These are phyloP conservation scores for Chaetomiaceae sp. DNA, from an alignment of 2,329 filamentous ascomycete species.

Conservation along the genomic window DNA sequence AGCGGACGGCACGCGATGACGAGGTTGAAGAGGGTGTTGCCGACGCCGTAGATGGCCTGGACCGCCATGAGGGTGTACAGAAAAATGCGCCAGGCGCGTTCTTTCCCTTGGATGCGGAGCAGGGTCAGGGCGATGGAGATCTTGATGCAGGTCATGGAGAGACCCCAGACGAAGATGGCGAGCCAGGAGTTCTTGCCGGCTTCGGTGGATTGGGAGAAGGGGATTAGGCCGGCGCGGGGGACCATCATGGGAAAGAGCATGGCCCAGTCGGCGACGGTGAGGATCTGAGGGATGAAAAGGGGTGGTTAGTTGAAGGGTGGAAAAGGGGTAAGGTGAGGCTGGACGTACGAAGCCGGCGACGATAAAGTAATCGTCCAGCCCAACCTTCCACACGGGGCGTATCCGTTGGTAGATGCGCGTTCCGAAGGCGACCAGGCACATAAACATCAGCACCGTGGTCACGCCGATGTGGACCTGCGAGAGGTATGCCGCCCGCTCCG, in stretches of 20 bases:
- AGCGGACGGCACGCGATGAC: conserved; percentile 22
- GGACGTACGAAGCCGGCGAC: conserved; percentile 18
- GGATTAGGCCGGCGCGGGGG: conserved; percentile 4
- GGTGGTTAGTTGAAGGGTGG: not conserved
- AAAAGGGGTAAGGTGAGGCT: not conserved
- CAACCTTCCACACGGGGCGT: conserved; percentile 22
- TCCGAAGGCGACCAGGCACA: conserved; percentile 18
- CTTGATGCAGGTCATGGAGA: conserved; percentile 26
- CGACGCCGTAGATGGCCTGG: conserved; percentile 20
- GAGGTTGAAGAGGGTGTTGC: conserved; percentile 22
- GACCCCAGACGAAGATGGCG: conserved; percentile 23
- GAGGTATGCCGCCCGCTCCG: conserved; percentile 15
- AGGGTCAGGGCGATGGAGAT: conserved; percentile 23
- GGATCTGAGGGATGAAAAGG: conserved; percentile 2
- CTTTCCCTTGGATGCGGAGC: conserved; percentile 21
- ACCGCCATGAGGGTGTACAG: conserved; percentile 21
- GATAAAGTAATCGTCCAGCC: conserved; percentile 23
- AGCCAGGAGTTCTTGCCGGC: conserved; percentile 23
- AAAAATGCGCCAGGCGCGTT: conserved; percentile 22
- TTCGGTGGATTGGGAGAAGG: conserved; percentile 2
- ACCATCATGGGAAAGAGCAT: conserved; percentile 19
- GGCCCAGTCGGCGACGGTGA: conserved; percentile 20
- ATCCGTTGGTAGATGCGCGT: conserved; percentile 23
- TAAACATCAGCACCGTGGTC: conserved; percentile 11
- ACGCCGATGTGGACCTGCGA: conserved; percentile 16